Evolutionary conservation across 1,139 yeast species (phyloP).

Genomic region (Hyphopichia pseudoburtonii): DNA sequence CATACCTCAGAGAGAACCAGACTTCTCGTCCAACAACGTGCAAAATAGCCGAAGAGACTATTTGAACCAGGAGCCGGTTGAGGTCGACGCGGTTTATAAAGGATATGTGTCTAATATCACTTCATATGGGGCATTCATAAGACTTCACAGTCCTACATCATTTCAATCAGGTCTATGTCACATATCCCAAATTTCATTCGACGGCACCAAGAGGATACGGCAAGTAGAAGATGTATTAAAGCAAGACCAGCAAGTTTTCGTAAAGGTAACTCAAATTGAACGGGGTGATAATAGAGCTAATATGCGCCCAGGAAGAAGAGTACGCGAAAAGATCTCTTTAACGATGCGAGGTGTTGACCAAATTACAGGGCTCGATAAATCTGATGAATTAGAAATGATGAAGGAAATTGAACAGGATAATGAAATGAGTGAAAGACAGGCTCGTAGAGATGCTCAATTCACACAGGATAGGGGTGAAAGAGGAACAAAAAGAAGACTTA

Average conservation of each 20-base stretch:
- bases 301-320: constrained; percentile 15
- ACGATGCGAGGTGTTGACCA: constrained; percentile 81
- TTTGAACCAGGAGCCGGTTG: constrained; percentile 18
- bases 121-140: constrained; percentile 77
- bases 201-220: constrained; percentile 45
- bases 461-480: too few relatives aligned
- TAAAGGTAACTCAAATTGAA: constrained; percentile 53
- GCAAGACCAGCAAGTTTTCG: constrained; percentile 63
- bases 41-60: too few relatives aligned
- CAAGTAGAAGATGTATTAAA: constrained; percentile 61
- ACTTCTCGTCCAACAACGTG: too few relatives aligned
- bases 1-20: too few relatives aligned
- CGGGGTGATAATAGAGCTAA: constrained; percentile 4
- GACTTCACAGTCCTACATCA: constrained; percentile 25
- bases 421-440: constrained; percentile 7
- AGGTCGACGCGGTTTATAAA: constrained; percentile 47
- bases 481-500: constrained; percentile 46
- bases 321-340: constrained; percentile 48
- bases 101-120: constrained; percentile 64
- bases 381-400: constrained; percentile 14
- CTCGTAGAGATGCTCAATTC: constrained; percentile 1
- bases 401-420: constrained; percentile 16
- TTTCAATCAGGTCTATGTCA: constrained; percentile 66
- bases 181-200: constrained; percentile 61
- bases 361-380: constrained; percentile 52